A percentile compares a stretch with the other conserved stretches of the same genome.
Conservation (phyloP, 495 filamentous ascomycete species). For the Penicillium turbatum region DNA sequence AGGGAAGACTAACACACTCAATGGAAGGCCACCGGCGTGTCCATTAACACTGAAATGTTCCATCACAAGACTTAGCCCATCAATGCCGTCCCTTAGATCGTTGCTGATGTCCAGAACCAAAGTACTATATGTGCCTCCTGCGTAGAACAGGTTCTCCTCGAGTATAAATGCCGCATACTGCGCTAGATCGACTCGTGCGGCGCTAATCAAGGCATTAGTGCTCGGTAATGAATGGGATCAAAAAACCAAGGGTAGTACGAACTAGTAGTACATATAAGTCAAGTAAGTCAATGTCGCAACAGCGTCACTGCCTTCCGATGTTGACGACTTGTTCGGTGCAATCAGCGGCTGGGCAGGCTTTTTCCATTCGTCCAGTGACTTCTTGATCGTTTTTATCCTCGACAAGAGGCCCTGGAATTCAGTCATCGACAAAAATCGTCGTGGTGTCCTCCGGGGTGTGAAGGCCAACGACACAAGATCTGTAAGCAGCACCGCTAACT, state of each 20-base stretch:
- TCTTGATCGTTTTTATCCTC: conserved; percentile 15
- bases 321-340: background rate
- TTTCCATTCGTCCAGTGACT: conserved; percentile 23
- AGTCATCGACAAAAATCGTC: conserved; percentile 7
- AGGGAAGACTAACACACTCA: conserved; percentile 27
- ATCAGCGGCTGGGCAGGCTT: conserved; percentile 2
- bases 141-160: conserved; percentile 20
- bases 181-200: conserved; percentile 26
- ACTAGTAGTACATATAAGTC: conserved; percentile 52
- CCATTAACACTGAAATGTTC: conserved; percentile 31
- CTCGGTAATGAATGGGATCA: background rate
- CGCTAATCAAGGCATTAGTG: conserved; percentile 5
- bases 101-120: conserved; percentile 15
- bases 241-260: conserved; percentile 6
- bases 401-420: conserved; percentile 14
- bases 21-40: conserved; percentile 22
- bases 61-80: conserved; percentile 22
- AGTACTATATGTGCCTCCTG: conserved; percentile 12
- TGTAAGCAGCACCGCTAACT: conserved; percentile 43
- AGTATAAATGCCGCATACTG: conserved; percentile 27
- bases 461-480: conserved; percentile 44
- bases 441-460: conserved; percentile 19
- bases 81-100: conserved; percentile 22
- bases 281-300: conserved; percentile 39
- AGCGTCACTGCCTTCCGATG: conserved; percentile 21